phyloP scores from a whole-genome alignment of 441 rosid genomes.

The Populus hybrid region DNA sequence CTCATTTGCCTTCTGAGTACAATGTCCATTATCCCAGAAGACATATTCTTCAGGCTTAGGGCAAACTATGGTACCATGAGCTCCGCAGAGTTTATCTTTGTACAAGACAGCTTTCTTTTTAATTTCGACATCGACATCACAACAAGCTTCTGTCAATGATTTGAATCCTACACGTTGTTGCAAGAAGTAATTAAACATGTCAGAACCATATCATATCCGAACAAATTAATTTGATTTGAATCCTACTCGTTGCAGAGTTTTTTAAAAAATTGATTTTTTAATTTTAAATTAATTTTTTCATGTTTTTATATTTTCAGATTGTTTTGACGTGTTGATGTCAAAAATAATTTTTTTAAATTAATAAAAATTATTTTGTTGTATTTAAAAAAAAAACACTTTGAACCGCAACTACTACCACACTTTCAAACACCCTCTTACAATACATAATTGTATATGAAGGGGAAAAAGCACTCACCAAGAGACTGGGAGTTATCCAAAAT shows the following conservation, averaged over 20 bases:
- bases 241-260: no score
- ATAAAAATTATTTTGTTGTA: no score
- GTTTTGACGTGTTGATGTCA: accelerated
- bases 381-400: no score
- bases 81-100: neutral
- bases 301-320: no score
- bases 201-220: neutral
- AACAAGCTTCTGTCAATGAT: neutral
- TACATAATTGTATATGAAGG: no score
- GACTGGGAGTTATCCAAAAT: neutral
- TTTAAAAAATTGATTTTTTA: no score
- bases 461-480: slow-evolving; percentile 5
- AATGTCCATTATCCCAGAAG: slow-evolving; percentile 1
- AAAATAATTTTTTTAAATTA: no score
- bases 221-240: no score
- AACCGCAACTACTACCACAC: accelerated
- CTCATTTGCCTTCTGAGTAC: neutral
- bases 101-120: neutral
- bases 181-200: no score
- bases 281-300: no score
- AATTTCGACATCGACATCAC: slow-evolving; percentile 12
- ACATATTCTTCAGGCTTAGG: neutral
- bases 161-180: neutral
- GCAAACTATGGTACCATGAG: neutral
- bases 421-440: no score